Percentiles rank a stretch among this genome's conserved stretches.
These are phyloP conservation scores for Eucalyptus fibrosa DNA, from an alignment of 345 rosid species.

Conservation along the genomic window DNA sequence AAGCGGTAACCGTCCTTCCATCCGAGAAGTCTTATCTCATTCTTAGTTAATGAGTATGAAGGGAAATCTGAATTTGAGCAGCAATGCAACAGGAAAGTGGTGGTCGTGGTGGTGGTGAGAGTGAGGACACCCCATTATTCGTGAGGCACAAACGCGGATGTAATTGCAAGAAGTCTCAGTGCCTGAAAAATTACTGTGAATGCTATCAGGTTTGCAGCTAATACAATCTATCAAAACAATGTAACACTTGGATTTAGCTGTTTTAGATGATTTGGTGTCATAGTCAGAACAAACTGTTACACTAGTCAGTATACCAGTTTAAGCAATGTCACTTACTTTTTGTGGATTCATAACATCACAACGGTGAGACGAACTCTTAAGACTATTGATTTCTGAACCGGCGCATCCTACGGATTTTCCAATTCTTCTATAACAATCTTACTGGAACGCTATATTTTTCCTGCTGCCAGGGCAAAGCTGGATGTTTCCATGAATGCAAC, in stretches of 20 bases:
- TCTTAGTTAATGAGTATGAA: neutral
- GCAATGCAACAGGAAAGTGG: neutral
- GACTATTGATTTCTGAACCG: neutral
- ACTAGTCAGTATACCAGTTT: accelerated
- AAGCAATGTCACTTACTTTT: neutral
- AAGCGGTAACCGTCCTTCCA: neutral
- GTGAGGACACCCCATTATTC: conserved; percentile 50
- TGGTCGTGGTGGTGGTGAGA: neutral
- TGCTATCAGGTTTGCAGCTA: conserved; percentile 45
- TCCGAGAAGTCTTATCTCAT: neutral
- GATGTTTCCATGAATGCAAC: neutral
- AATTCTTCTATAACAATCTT: neutral
- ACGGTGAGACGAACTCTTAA: neutral
- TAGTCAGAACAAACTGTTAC: neutral
- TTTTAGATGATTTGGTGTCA: neutral
- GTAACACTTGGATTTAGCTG: neutral
- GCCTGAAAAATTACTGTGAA: conserved; percentile 75
- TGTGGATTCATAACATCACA: neutral
- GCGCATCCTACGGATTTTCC: neutral
- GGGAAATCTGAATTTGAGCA: neutral
- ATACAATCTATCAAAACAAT: neutral
- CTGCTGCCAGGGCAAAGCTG: neutral
- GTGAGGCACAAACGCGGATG: conserved; percentile 81
- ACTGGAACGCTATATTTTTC: neutral
- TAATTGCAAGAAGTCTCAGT: conserved; percentile 68